Evolutionary conservation across 176 grass and related monocot genomes (phyloP), one percentile per base, ranked within the genome.

Genomic region (Aegilops sharonensis): DNA sequence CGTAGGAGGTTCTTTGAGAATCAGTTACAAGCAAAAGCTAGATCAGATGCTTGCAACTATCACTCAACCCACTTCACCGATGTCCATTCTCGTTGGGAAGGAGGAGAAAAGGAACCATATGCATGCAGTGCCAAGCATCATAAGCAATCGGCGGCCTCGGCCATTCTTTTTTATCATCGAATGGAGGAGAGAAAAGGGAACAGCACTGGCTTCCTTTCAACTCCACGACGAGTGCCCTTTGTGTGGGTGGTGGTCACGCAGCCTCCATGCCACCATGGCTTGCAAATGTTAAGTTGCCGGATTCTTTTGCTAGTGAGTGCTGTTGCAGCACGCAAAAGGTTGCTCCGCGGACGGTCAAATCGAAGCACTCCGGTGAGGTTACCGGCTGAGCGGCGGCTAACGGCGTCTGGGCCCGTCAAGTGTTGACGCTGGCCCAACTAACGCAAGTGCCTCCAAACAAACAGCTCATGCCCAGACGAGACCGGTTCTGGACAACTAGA

Each of bases 241-340:
- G 40, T 73, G 68, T 87, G 78, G 9, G 57, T 81, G 9, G 68
- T 87, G 68, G 9, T 80, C 57, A 73, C 67, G 59, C 85, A 9
- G 39, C 78, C 70, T 31, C 57, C 78, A 36, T 75, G 69, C 77
- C 20, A 77, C 39, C 39, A 45, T 35, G 27, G 27, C 83, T 34
- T 75, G 7, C 8, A 75, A 34, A 76, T 24, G 40, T 35, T 48
- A 12, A 73, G 11, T 34, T 60, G 14, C 21, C 50, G 5, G 29
- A 34, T 36, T 8, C 78, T 36, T 52, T 48, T 52, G 60, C 34
- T 9, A 4, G 50, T 66, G 69, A 4, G 48, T 67, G 70, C 85
- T 57, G 60, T 75, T 82, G 65, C 60, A 67, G 43, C 78, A 75
- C 69, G 85, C 78, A 43, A 74, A 87, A 82, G 85, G 18, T 7